Evolutionary conservation across 1,139 yeast species (phyloP).

Genomic region (Saccharomyces hybrid): DNA sequence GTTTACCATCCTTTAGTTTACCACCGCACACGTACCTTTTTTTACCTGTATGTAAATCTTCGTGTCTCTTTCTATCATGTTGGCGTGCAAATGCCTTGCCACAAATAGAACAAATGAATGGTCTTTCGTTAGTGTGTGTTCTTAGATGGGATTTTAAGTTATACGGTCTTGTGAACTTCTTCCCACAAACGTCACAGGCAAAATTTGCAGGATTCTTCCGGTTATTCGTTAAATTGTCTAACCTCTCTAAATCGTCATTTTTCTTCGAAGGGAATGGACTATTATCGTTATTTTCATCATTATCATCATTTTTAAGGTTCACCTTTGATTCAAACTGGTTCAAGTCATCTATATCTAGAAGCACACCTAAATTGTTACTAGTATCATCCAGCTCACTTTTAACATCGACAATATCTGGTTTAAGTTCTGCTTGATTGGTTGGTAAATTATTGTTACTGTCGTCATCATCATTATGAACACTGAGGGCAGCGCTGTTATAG

Average conservation of each 20-base stretch:
- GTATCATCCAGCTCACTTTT: not conserved
- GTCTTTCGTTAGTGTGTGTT: slow-evolving; percentile 92
- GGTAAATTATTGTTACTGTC: not conserved
- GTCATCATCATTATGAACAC: not conserved
- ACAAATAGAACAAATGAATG: slow-evolving; percentile 77
- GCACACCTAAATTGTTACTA: not conserved
- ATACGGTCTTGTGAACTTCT: slow-evolving; percentile 84
- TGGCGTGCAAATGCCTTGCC: slow-evolving; percentile 94
- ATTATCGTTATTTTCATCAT: not conserved
- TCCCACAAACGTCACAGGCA: slow-evolving; percentile 79
- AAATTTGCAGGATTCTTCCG: slow-evolving; percentile 66
- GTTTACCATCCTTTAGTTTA: slow-evolving; percentile 41
- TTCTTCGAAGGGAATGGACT: not conserved
- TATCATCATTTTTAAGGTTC: not conserved
- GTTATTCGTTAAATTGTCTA: not conserved
- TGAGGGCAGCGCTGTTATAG: not conserved
- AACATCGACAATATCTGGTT: not conserved
- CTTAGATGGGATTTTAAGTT: slow-evolving; percentile 84
- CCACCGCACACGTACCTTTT: slow-evolving; percentile 85
- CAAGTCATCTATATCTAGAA: not conserved
- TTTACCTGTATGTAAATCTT: slow-evolving; percentile 85
- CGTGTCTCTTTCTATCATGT: slow-evolving; percentile 91
- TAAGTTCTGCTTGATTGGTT: not conserved
- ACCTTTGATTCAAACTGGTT: not conserved
- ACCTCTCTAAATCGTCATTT: not conserved